phyloP scores from a whole-genome alignment of 1,139 yeast genomes.

The Diutina siamensis region DNA sequence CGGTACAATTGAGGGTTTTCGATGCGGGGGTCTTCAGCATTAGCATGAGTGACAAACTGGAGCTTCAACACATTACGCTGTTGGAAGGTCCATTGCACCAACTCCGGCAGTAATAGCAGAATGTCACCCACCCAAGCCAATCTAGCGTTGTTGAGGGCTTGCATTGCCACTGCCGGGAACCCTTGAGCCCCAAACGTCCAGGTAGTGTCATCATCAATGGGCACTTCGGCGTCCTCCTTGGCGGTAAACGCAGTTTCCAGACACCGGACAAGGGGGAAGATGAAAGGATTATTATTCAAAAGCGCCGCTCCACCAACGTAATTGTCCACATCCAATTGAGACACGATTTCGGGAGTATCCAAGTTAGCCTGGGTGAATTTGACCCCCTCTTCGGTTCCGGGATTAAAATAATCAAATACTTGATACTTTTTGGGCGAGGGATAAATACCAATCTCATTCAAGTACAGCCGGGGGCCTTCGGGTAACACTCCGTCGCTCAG shows the following conservation, averaged over 20 bases:
- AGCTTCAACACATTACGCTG: constrained; percentile 53
- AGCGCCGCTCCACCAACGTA: constrained; percentile 33
- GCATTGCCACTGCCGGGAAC: constrained; percentile 67
- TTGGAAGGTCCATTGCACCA: constrained; percentile 69
- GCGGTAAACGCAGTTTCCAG: constrained; percentile 50
- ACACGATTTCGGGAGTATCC: constrained; percentile 7
- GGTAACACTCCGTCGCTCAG: constrained; percentile 32
- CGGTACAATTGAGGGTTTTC: constrained; percentile 45
- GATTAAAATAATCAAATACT: constrained; percentile 53
- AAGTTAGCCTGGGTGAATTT: constrained; percentile 15
- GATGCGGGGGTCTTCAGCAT: constrained; percentile 27
- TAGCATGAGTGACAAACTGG: constrained; percentile 39
- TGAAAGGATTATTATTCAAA: constrained; percentile 38
- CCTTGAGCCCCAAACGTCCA: constrained; percentile 88
- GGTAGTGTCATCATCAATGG: constrained; percentile 29
- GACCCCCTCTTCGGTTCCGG: constrained; percentile 14
- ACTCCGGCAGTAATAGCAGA: constrained; percentile 40
- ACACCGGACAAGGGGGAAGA: constrained; percentile 64
- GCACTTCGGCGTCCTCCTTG: constrained; percentile 20
- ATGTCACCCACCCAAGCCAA: constrained; percentile 69
- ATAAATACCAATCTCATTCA: constrained; percentile 72
- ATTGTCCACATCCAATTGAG: not conserved
- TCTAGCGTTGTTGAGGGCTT: constrained; percentile 72
- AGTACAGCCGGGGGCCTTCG: constrained; percentile 53
- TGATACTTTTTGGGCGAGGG: constrained; percentile 71